Conservation (phyloP, 257 asterid species). For the Agastache rugosa region DNA sequence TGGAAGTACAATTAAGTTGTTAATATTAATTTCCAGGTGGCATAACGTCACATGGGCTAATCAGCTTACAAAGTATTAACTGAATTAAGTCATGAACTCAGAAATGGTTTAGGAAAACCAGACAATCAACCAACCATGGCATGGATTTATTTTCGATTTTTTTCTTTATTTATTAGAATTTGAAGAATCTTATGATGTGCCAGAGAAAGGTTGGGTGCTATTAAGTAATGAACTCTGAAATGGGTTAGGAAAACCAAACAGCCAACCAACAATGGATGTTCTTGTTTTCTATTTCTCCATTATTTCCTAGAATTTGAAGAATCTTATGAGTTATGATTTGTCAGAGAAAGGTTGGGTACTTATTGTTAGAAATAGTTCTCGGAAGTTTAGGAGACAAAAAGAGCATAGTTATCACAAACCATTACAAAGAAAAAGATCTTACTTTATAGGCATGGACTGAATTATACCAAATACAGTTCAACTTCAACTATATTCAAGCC, state of each 20-base stretch:
- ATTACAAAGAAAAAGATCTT: background rate
- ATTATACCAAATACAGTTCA: conserved; percentile 7
- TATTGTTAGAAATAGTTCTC: background rate
- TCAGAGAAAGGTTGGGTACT: conserved; percentile 12
- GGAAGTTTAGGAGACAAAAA: conserved; percentile 4
- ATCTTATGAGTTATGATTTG: background rate
- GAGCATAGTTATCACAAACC: background rate
- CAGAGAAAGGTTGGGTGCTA: background rate
- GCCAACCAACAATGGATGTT: background rate
- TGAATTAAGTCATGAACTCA: conserved; percentile 6
- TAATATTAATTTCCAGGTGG: background rate
- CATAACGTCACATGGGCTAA: background rate
- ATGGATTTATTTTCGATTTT: background rate
- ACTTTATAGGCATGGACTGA: background rate
- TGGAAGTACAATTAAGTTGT: background rate
- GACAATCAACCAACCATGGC: background rate
- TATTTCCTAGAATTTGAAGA: conserved; percentile 17
- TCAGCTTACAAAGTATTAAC: background rate
- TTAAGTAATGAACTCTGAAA: conserved; percentile 1
- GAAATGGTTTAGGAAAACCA: conserved; percentile 5
- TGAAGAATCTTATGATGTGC: conserved; percentile 15
- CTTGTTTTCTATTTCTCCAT: background rate
- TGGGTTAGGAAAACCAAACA: background rate
- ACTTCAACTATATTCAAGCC: conserved; percentile 1
- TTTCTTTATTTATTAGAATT: background rate